Evolutionary conservation across 805 yeast genomes (phyloP), one percentile per base, ranked within the genome.

Genomic region (Yamadazyma tumulicola): DNA sequence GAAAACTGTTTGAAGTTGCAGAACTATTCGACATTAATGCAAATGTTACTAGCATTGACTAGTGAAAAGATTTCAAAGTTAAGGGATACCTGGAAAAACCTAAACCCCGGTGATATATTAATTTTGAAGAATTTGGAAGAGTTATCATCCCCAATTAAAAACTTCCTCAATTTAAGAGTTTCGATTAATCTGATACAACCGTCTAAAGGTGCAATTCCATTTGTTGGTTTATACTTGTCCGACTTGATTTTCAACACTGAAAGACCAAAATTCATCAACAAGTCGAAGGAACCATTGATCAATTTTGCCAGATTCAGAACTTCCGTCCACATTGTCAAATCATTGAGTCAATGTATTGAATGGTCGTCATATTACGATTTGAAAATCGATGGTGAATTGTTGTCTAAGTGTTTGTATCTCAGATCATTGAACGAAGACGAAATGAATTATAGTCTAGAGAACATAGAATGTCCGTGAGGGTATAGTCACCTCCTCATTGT

Each of bases 1-100:
- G 79, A 80, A 37, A 76, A 79, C 46, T 81, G 96, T 55, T 69
- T 71, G 29, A 59, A 61, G 9, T 53, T 83, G 37, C 97, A 89
- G 55, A 91, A 91, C 57, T 88, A 71, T 55, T 79, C 95, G 7
- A 83, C 97, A 0, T 63, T 87, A 59, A 83, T 87, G 82, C 96
- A 91, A 59, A 77, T 93, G 28, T 72, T 85, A 10, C 64, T 89
- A 35, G 97, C 95, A 0, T 67, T 91, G 41, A 81, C 81, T 15
- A 77, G 93, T 4, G 75, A 71, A 23, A 72, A 74, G 39, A 69
- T 85, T 28, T 75, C 72, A 52, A 67, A 71, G 40, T 63, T 83
- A 47, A 71, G 69, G 34, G 73, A 70, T 11, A 87, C 95, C 1
- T 88, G 96, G 96, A 68, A 74, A 42, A 59, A 70, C 33, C 62